A percentile compares a stretch with the other conserved stretches of the same genome.
phyloP scores from a whole-genome alignment of 495 filamentous ascomycete species.

The Pyrenopolyporus hunteri region DNA sequence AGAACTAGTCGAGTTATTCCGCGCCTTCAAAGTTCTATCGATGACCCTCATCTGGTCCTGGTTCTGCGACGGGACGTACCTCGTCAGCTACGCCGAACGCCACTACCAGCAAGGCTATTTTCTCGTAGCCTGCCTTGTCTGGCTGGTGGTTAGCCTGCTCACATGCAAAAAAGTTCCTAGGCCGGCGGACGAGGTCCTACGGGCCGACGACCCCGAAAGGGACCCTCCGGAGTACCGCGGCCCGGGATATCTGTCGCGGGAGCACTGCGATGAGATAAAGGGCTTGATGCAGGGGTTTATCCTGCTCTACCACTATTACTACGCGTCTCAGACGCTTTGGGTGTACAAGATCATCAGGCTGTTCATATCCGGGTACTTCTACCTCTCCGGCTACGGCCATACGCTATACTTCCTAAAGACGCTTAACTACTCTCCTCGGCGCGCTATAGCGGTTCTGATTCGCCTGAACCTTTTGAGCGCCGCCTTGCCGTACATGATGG shows the following conservation, averaged over 20 bases:
- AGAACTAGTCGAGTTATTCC: not conserved
- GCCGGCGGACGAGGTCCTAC: slow-evolving; percentile 9
- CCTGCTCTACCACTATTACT: slow-evolving; percentile 64
- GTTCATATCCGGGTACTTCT: slow-evolving; percentile 65
- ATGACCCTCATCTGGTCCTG: slow-evolving; percentile 57
- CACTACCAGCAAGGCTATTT: slow-evolving; percentile 53
- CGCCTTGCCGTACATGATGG: slow-evolving; percentile 62
- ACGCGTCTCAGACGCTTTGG: slow-evolving; percentile 55
- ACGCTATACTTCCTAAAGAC: slow-evolving; percentile 61
- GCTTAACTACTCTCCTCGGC: slow-evolving; percentile 59
- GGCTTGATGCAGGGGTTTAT: slow-evolving; percentile 67
- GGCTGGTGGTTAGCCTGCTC: slow-evolving; percentile 47
- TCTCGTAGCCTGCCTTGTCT: slow-evolving; percentile 40
- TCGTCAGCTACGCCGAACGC: slow-evolving; percentile 64
- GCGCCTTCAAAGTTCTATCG: slow-evolving; percentile 40
- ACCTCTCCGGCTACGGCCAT: slow-evolving; percentile 66
- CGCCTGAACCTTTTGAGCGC: slow-evolving; percentile 62
- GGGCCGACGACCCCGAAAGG: slow-evolving; percentile 14
- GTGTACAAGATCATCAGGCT: slow-evolving; percentile 62
- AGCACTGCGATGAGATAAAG: slow-evolving; percentile 69
- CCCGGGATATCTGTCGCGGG: slow-evolving; percentile 54
- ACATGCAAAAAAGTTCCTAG: slow-evolving; percentile 42
- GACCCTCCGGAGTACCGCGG: slow-evolving; percentile 17
- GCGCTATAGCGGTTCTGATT: slow-evolving; percentile 56
- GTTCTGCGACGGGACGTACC: slow-evolving; percentile 60